A percentile compares a stretch with the other conserved stretches of the same genome.
These are phyloP conservation scores for Volvariella surrecta DNA, from an alignment of 1,284 basidiomycete species.

Conservation along the genomic window DNA sequence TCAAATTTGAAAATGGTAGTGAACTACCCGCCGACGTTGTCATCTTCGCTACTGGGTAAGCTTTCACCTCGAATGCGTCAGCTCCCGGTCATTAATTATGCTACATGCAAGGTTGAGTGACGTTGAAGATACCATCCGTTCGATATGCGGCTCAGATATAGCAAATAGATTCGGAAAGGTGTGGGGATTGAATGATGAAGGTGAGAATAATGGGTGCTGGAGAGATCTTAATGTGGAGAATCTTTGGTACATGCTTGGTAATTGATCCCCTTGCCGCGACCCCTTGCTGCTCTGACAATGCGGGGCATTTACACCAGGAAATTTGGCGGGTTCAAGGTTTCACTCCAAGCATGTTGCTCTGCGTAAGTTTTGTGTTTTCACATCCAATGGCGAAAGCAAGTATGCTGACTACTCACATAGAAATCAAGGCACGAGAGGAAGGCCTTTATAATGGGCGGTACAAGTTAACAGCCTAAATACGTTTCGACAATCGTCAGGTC, in stretches of 20 bases:
- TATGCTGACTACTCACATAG: not conserved
- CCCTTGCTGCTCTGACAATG: not conserved
- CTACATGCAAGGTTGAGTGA: slow-evolving; percentile 28
- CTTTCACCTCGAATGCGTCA: not conserved
- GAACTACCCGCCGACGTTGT: slow-evolving; percentile 55
- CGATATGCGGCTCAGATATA: slow-evolving; percentile 29
- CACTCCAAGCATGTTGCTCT: not conserved
- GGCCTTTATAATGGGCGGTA: slow-evolving; percentile 10
- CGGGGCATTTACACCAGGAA: not conserved
- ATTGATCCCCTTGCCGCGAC: slow-evolving; percentile 9
- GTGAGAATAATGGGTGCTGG: slow-evolving; percentile 45
- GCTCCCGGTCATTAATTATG: not conserved
- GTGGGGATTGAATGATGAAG: slow-evolving; percentile 52
- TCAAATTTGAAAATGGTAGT: slow-evolving; percentile 56
- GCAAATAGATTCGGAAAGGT: slow-evolving; percentile 35
- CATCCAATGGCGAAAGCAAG: not conserved
- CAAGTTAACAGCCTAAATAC: not conserved
- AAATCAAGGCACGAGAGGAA: slow-evolving; percentile 14
- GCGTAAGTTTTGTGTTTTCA: slow-evolving; percentile 1
- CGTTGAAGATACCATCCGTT: slow-evolving; percentile 25
- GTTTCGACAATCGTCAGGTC: too few species aligned
- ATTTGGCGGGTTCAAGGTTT: too few species aligned
- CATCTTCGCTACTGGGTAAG: slow-evolving; percentile 52
- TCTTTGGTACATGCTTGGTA: slow-evolving; percentile 52
- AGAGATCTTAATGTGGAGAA: slow-evolving; percentile 40